These are phyloP conservation scores for Favolaschia claudopus DNA, from an alignment of 768 basidiomycete species.

Conservation along the genomic window DNA sequence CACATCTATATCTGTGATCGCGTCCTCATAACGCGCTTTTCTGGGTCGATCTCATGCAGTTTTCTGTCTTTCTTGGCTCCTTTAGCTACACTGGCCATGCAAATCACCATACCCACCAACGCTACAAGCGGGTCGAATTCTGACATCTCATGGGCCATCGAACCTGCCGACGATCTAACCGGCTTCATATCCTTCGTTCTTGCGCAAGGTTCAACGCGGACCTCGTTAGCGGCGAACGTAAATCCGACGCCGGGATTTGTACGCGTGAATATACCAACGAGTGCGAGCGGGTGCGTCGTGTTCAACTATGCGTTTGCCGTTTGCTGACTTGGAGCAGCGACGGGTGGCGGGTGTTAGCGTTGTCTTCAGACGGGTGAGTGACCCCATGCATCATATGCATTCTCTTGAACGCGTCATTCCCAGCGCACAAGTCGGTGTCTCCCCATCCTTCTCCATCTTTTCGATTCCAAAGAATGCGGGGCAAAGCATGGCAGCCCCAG, in stretches of 20 bases:
- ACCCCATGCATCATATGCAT: not conserved
- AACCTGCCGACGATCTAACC: not conserved
- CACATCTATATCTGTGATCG: not conserved
- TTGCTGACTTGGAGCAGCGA: not conserved
- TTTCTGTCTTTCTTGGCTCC: conserved; percentile 19
- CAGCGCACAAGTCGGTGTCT: not conserved
- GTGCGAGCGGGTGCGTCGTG: conserved; percentile 16
- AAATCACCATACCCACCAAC: conserved; percentile 13
- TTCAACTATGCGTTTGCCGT: not conserved
- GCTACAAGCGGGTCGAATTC: conserved; percentile 9
- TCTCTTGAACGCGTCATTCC: not conserved
- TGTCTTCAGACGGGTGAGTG: not conserved
- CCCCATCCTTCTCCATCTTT: not conserved
- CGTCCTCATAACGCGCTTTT: not conserved
- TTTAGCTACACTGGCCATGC: conserved; percentile 13
- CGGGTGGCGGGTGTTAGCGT: conserved; percentile 16
- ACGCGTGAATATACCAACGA: conserved; percentile 1
- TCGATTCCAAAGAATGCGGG: not conserved
- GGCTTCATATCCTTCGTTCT: conserved; percentile 8
- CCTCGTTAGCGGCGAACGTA: not conserved
- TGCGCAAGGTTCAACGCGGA: not conserved
- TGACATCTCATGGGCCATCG: conserved; percentile 6
- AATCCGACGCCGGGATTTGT: not conserved
- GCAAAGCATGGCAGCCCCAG: not conserved
- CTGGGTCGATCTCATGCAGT: conserved; percentile 16